Evolutionary conservation across 139 green algal species (phyloP), one percentile per base, ranked within the genome.

Genomic region (Micractinium conductrix): DNA sequence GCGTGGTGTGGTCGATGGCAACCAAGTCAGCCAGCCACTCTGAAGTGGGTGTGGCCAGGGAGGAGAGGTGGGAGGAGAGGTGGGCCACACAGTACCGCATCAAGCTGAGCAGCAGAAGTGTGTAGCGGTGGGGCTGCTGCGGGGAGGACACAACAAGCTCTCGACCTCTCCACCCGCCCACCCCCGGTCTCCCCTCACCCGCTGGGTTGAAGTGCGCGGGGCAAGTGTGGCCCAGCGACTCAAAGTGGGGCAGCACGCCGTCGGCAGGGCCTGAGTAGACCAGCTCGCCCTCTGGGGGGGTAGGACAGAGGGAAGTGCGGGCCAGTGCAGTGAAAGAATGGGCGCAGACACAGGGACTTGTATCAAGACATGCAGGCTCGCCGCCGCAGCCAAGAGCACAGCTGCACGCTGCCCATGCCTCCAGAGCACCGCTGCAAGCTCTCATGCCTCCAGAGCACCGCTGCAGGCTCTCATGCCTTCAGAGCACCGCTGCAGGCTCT

Each of bases 1-100:
- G 40, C 44, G 67, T 91, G 40, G 88, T 90, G 67, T 89, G 90
- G 87, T 98, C 95, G 21, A 98, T 81, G 8, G 92, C 92, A 33
- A 98, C 95, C 30, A 98, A 90, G 89, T 99, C 96, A 14, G 95
- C 93, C 63, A 98, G 67, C 86, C 97, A 98, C 88, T 98, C 96
- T 79, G 45, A 33, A 26, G 58, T n/a, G n/a, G n/a, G n/a, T n/a
- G n/a, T n/a, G n/a, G n/a, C n/a, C n/a, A n/a, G n/a, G n/a, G n/a
- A n/a, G n/a, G n/a, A n/a, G n/a, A n/a, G n/a, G n/a, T n/a, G n/a
- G n/a, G n/a, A n/a, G n/a, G n/a, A n/a, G n/a, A n/a, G n/a, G n/a
- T n/a, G n/a, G n/a, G n/a, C n/a, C n/a, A n/a, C n/a, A n/a, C n/a
- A n/a, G n/a, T n/a, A n/a, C n/a, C n/a, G n/a, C n/a, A n/a, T n/a